Conservation (phyloP, 208 protist species). For the Crithidia mellificae region DNA sequence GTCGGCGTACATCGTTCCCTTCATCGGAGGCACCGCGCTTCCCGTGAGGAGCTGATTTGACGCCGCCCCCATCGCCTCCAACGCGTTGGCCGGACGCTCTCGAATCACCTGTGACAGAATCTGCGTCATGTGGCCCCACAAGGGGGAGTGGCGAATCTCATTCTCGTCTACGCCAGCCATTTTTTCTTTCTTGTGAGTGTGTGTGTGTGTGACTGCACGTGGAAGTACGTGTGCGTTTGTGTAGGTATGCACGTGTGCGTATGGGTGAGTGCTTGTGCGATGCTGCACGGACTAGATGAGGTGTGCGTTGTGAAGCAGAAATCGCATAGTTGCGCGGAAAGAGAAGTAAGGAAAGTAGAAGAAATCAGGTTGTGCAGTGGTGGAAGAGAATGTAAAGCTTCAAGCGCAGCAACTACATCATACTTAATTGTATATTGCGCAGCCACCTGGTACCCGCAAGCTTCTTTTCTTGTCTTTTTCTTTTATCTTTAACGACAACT, state of each 20-base stretch:
- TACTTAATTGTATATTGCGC: too few relatives aligned
- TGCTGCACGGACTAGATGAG: too few relatives aligned
- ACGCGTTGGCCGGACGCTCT: conserved; percentile 64
- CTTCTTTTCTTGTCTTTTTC: too few relatives aligned
- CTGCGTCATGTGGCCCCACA: conserved; percentile 88
- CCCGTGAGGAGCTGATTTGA: conserved; percentile 77
- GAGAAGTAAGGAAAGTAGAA: not conserved
- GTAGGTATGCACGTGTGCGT: too few relatives aligned
- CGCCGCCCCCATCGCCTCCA: conserved; percentile 69
- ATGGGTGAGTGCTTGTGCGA: too few relatives aligned
- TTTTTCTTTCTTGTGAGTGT: conserved; percentile 6
- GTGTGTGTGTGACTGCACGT: not conserved
- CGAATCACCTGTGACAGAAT: conserved; percentile 75
- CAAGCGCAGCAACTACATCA: too few relatives aligned
- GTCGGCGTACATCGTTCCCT: conserved; percentile 60
- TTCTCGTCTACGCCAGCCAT: conserved; percentile 64
- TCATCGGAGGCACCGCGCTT: conserved; percentile 60
- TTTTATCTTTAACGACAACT: too few relatives aligned
- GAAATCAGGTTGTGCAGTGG: too few relatives aligned
- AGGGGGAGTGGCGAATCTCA: conserved; percentile 64
- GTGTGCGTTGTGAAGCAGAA: too few relatives aligned
- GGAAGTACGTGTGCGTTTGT: not conserved
- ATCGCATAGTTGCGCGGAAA: not conserved
- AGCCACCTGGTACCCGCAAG: too few relatives aligned
- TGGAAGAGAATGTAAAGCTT: too few relatives aligned